Conservation (phyloP, 2,329 filamentous ascomycete species). For the Colletotrichum sp. region DNA sequence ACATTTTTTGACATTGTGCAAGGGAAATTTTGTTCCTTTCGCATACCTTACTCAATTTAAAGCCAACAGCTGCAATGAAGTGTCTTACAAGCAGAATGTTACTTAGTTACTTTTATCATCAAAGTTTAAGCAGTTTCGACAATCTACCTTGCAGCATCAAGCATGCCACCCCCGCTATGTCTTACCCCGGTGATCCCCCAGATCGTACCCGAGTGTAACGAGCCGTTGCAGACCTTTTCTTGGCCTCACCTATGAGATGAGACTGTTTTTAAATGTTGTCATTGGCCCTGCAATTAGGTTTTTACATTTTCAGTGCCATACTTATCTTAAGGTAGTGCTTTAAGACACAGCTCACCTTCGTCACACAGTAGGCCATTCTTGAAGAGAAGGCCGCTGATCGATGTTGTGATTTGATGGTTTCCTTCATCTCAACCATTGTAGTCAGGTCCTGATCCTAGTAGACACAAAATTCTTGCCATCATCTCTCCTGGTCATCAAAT, state of each 20-base stretch:
- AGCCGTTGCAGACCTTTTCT: background rate
- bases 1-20: too few species aligned
- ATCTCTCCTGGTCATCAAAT: background rate
- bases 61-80: background rate
- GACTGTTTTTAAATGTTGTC: background rate
- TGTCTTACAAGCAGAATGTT: too few species aligned
- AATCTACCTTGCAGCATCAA: background rate
- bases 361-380: background rate
- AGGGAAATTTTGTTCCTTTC: too few species aligned
- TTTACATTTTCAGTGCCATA: background rate
- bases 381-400: background rate
- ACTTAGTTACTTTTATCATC: background rate
- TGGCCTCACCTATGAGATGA: background rate
- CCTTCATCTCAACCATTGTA: accelerated
- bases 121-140: background rate
- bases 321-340: background rate
- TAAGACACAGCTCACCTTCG: background rate
- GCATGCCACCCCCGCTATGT: background rate
- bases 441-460: background rate
- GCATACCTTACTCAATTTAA: too few species aligned
- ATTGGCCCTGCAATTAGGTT: background rate
- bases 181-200: background rate
- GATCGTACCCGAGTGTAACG: background rate
- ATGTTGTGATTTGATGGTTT: background rate
- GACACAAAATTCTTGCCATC: accelerated